phyloP scores from a whole-genome alignment of 306 rosid species.

The Cyclanthera cordifolia region DNA sequence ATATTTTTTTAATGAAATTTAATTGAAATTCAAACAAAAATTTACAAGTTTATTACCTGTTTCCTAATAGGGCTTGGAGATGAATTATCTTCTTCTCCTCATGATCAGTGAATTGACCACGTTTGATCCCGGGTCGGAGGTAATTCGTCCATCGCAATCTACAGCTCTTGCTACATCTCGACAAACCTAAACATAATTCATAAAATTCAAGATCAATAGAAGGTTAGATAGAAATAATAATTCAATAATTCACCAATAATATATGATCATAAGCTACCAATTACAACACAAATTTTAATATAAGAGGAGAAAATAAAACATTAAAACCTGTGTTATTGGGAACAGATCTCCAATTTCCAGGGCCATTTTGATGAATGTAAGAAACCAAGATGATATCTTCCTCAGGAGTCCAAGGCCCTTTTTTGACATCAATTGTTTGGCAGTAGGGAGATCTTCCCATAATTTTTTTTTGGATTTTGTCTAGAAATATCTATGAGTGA shows the following conservation, averaged over 20 bases:
- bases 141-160: constrained; percentile 93
- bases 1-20: background rate
- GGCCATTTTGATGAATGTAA: constrained; percentile 82
- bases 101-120: constrained; percentile 66
- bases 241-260: too few species aligned
- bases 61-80: constrained; percentile 90
- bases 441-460: constrained; percentile 95
- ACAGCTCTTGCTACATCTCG: constrained; percentile 91
- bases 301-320: too few species aligned
- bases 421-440: constrained; percentile 67
- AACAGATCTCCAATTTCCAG: constrained; percentile 94
- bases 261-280: too few species aligned
- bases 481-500: background rate
- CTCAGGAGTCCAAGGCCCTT: constrained; percentile 99
- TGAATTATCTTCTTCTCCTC: constrained; percentile 87
- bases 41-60: constrained; percentile 30
- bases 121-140: constrained; percentile 77
- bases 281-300: too few species aligned
- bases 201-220: too few species aligned
- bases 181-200: constrained; percentile 37
- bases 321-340: constrained; percentile 60
- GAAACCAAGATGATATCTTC: constrained; percentile 87
- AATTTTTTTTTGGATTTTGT: background rate
- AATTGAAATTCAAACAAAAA: background rate
- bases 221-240: too few species aligned